phyloP scores from a whole-genome alignment of 108 stramenopile genomes.

The Fistulifera solaris region DNA sequence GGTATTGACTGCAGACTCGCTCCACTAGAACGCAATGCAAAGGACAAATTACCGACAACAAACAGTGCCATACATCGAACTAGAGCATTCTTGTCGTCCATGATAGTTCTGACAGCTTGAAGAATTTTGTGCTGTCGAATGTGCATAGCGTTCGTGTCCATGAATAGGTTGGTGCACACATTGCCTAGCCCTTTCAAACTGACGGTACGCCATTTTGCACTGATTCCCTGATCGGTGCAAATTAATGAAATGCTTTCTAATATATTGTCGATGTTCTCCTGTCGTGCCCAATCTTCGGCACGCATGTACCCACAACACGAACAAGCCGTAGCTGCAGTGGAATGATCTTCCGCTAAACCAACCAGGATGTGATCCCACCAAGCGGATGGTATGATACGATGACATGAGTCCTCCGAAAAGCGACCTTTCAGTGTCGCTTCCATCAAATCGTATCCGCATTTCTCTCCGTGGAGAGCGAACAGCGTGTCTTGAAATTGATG shows the following conservation, averaged over 20 bases:
- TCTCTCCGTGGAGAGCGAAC: neutral
- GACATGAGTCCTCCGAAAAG: neutral
- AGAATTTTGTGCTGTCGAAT: constrained; percentile 6
- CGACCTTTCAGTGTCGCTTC: neutral
- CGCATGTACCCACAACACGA: constrained; percentile 31
- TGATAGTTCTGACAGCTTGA: constrained; percentile 16
- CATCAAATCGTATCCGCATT: neutral
- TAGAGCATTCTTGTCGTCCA: constrained; percentile 29
- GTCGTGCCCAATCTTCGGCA: constrained; percentile 35
- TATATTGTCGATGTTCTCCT: constrained; percentile 13
- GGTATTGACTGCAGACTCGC: constrained; percentile 2
- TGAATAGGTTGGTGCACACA: constrained; percentile 28
- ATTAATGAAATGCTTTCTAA: constrained; percentile 23
- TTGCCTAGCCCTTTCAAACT: constrained; percentile 66
- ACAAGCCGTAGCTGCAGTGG: constrained; percentile 16
- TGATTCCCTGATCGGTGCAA: constrained; percentile 27
- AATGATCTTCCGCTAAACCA: neutral
- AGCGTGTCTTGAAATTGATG: neutral
- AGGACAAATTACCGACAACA: constrained; percentile 53
- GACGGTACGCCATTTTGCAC: constrained; percentile 32
- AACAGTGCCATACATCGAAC: constrained; percentile 52
- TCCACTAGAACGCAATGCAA: constrained; percentile 24
- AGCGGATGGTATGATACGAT: neutral
- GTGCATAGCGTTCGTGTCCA: constrained; percentile 6
- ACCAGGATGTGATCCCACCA: neutral